phyloP scores from a whole-genome alignment of 2,329 filamentous ascomycete species.

The Sarocladium brachiariae region DNA sequence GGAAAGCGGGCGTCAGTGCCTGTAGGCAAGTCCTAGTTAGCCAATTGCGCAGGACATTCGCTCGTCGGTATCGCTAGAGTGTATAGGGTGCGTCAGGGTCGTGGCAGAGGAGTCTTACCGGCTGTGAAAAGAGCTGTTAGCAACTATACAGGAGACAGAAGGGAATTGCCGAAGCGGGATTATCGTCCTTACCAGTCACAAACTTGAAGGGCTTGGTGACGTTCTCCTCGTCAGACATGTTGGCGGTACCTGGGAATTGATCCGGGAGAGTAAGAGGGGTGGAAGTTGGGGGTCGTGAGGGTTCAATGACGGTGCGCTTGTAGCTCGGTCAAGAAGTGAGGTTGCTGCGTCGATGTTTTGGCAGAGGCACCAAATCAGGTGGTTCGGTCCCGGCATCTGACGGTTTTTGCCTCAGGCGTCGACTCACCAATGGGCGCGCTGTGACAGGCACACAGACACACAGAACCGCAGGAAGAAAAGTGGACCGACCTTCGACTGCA shows the following conservation, averaged over 20 bases:
- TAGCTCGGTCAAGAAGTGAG: slow-evolving; percentile 24
- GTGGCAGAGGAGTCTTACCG: slow-evolving; percentile 29
- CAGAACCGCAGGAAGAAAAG: slow-evolving; percentile 14
- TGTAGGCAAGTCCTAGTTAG: slow-evolving; percentile 28
- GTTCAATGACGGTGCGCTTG: slow-evolving; percentile 28
- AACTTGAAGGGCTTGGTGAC: slow-evolving; percentile 99
- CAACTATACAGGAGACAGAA: slow-evolving; percentile 11
- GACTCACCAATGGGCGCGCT: slow-evolving; percentile 25
- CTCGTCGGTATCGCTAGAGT: slow-evolving; percentile 13
- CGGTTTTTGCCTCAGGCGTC: slow-evolving; percentile 33
- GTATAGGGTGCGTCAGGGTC: slow-evolving; percentile 13
- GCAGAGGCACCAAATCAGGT: slow-evolving; percentile 32
- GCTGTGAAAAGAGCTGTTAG: slow-evolving; percentile 36
- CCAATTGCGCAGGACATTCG: slow-evolving; percentile 12
- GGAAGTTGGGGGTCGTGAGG: slow-evolving; percentile 15
- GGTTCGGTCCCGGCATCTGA: slow-evolving; percentile 25
- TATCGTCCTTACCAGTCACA: slow-evolving; percentile 75
- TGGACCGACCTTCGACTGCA: slow-evolving; percentile 27
- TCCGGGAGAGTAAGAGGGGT: slow-evolving; percentile 12
- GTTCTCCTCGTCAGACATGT: slow-evolving; percentile 69
- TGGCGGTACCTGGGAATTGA: slow-evolving; percentile 67
- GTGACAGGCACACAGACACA: slow-evolving; percentile 15
- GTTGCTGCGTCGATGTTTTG: slow-evolving; percentile 28
- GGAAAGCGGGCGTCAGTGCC: slow-evolving; percentile 99
- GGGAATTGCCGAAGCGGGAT: slow-evolving; percentile 23